phyloP scores from a whole-genome alignment of 2,329 filamentous ascomycete genomes.

The Fusarium compactum region DNA sequence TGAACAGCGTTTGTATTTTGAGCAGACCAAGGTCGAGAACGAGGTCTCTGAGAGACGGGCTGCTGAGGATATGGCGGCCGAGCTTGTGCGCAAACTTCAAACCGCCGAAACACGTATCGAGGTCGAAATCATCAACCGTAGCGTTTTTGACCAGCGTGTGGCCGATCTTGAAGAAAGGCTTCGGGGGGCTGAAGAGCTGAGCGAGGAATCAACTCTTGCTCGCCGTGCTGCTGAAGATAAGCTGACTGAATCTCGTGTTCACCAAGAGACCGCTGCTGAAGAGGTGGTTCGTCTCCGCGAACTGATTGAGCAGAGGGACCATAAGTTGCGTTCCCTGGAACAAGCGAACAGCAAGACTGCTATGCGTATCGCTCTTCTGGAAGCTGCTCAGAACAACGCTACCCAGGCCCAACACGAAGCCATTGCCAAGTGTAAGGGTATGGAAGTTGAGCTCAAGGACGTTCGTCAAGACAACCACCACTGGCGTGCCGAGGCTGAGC shows the following conservation, averaged over 20 bases:
- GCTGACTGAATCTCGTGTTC: constrained; percentile 77
- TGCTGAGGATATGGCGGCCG: constrained; percentile 66
- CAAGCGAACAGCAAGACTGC: constrained; percentile 65
- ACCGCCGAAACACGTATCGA: constrained; percentile 70
- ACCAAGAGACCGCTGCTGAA: constrained; percentile 76
- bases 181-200: constrained; percentile 70
- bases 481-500: constrained; percentile 72
- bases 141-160: constrained; percentile 70
- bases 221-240: constrained; percentile 79
- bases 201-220: constrained; percentile 71
- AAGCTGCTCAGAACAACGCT: constrained; percentile 72
- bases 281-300: constrained; percentile 77
- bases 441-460: constrained; percentile 68
- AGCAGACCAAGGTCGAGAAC: constrained; percentile 62
- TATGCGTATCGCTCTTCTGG: constrained; percentile 74
- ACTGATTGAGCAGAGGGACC: constrained; percentile 76
- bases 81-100: constrained; percentile 67
- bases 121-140: constrained; percentile 71
- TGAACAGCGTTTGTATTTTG: constrained; percentile 66
- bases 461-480: constrained; percentile 69
- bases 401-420: constrained; percentile 68
- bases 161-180: constrained; percentile 77
- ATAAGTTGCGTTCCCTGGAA: constrained; percentile 71
- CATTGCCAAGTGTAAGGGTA: constrained; percentile 64
- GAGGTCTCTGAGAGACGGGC: constrained; percentile 62